These are phyloP conservation scores for Botryotinia convoluta DNA, from an alignment of 2,329 filamentous ascomycete genomes.

Conservation along the genomic window DNA sequence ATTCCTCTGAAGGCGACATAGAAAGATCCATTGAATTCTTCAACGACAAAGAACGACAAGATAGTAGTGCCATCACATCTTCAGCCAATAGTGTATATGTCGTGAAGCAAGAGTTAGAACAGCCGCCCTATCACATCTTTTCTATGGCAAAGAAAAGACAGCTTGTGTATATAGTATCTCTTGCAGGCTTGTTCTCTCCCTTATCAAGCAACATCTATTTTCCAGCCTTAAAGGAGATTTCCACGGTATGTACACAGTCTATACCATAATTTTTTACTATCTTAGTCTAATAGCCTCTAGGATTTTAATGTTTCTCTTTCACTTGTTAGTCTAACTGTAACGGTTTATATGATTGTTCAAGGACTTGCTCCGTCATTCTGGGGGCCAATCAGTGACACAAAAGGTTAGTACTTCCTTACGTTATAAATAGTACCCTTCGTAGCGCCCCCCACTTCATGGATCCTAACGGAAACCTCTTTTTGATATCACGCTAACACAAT, in stretches of 20 bases:
- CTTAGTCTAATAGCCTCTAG: not conserved
- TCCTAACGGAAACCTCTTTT: not conserved
- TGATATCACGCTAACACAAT: not conserved
- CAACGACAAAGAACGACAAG: not conserved
- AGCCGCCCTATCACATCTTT: constrained; percentile 34
- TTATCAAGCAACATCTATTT: constrained; percentile 29
- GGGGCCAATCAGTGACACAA: constrained; percentile 43
- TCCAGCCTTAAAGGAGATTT: constrained; percentile 21
- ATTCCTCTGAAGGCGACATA: not conserved
- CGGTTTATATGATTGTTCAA: constrained; percentile 50
- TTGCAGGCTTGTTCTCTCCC: constrained; percentile 27
- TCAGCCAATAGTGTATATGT: constrained; percentile 11
- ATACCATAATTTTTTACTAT: not conserved
- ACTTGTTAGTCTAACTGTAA: constrained; percentile 43
- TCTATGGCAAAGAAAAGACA: constrained; percentile 41
- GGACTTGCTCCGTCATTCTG: constrained; percentile 47
- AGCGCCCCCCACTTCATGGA: not conserved
- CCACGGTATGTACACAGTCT: not conserved
- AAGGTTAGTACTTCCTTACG: not conserved
- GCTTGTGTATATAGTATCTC: constrained; percentile 44
- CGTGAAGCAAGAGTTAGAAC: not conserved
- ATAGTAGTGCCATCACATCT: constrained; percentile 9
- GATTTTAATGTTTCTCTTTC: constrained; percentile 20
- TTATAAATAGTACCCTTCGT: not conserved
- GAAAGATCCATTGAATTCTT: constrained; percentile 4